Percentiles rank a stretch among this genome's conserved stretches.
These are phyloP conservation scores for Nadsonia fulvescens DNA, from an alignment of 805 yeast genomes.

Conservation along the genomic window DNA sequence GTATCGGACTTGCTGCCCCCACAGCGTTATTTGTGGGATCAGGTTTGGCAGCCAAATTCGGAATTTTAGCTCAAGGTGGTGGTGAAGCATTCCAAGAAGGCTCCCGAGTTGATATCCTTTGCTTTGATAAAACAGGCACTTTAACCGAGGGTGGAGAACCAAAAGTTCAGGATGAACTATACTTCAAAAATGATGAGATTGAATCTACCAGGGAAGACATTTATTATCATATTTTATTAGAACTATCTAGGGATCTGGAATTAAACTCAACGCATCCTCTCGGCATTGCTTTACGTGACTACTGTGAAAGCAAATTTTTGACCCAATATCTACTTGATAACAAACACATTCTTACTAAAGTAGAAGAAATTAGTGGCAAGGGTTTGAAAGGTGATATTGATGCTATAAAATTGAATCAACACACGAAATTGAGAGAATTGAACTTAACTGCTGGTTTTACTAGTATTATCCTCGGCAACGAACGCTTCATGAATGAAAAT, in stretches of 20 bases:
- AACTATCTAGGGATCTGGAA: slow-evolving; percentile 42
- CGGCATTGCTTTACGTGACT: slow-evolving; percentile 35
- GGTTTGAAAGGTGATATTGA: slow-evolving; percentile 31
- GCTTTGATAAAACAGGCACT: slow-evolving; percentile 71
- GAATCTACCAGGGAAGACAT: too few relatives aligned
- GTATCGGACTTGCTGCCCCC: slow-evolving; percentile 72
- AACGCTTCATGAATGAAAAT: slow-evolving; percentile 33
- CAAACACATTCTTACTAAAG: slow-evolving; percentile 15
- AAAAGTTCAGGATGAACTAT: slow-evolving; percentile 29
- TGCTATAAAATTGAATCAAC: not conserved
- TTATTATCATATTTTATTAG: slow-evolving; percentile 25
- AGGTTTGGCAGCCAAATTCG: slow-evolving; percentile 61
- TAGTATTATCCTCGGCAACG: slow-evolving; percentile 38
- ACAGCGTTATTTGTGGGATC: slow-evolving; percentile 69
- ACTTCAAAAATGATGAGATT: slow-evolving; percentile 6
- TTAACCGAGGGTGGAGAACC: slow-evolving; percentile 46
- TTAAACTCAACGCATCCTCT: slow-evolving; percentile 51
- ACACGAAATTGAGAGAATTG: not conserved
- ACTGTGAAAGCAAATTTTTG: slow-evolving; percentile 16
- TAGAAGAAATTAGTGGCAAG: slow-evolving; percentile 39
- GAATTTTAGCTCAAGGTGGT: slow-evolving; percentile 63
- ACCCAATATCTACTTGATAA: slow-evolving; percentile 12
- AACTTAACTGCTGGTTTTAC: slow-evolving; percentile 15
- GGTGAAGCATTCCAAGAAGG: slow-evolving; percentile 74
- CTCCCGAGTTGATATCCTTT: slow-evolving; percentile 39